phyloP scores from a whole-genome alignment of 805 yeast genomes.

The Candida saitoana region DNA sequence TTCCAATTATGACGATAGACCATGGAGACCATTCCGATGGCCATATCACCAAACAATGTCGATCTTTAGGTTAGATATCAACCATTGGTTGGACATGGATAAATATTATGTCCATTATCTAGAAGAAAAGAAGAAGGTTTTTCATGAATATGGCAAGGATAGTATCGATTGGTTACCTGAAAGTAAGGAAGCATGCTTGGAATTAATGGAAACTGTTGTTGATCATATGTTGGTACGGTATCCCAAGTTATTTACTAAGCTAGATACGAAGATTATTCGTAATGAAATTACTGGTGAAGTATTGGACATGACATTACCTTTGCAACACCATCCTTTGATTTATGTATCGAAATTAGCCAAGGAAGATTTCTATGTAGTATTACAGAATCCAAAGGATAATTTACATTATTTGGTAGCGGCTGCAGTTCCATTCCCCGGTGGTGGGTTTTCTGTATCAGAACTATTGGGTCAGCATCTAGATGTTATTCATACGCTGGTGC shows the following conservation, averaged over 20 bases:
- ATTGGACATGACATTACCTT: constrained; percentile 56
- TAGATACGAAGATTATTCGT: constrained; percentile 47
- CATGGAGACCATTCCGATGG: constrained; percentile 80
- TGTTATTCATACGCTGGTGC: constrained; percentile 63
- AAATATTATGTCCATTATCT: constrained; percentile 66
- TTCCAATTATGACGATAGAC: constrained; percentile 62
- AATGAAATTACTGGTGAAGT: constrained; percentile 62
- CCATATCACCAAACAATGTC: constrained; percentile 81
- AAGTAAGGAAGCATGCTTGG: constrained; percentile 55
- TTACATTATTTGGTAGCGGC: constrained; percentile 65
- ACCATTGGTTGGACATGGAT: constrained; percentile 80
- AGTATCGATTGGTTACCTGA: constrained; percentile 67
- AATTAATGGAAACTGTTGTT: constrained; percentile 59
- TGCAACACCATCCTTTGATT: constrained; percentile 60
- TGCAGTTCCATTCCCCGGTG: constrained; percentile 78
- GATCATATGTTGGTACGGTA: constrained; percentile 59
- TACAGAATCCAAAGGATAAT: constrained; percentile 51
- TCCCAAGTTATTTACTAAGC: constrained; percentile 55
- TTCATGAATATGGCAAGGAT: constrained; percentile 54
- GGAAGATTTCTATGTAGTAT: constrained; percentile 68
- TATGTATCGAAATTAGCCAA: constrained; percentile 67
- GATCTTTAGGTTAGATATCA: constrained; percentile 63
- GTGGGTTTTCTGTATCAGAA: constrained; percentile 58
- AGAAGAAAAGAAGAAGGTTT: constrained; percentile 57
- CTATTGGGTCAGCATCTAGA: constrained; percentile 63